Percentiles rank a stretch among this genome's conserved stretches.
Evolutionary conservation across 129 eudicot species (phyloP).

Genomic region (Scalesia atractyloides): DNA sequence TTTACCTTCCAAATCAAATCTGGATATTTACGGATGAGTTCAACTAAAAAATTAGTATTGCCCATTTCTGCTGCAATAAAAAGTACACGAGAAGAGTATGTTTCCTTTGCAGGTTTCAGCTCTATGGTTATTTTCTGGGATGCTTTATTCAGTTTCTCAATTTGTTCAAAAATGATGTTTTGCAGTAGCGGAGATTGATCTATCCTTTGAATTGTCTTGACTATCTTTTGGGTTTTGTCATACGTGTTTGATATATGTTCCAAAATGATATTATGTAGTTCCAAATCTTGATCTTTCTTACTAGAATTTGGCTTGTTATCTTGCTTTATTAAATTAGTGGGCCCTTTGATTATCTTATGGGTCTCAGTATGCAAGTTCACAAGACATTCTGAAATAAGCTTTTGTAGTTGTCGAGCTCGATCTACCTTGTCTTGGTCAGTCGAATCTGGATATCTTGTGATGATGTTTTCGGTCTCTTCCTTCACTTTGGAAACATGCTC

Average conservation of each 20-base stretch:
- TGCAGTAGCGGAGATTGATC: not conserved
- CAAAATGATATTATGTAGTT: not conserved
- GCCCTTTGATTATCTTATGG: not conserved
- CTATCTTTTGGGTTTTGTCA: slow-evolving; percentile 9
- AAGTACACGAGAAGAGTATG: slow-evolving; percentile 34
- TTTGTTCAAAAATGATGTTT: slow-evolving; percentile 4
- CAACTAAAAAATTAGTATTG: slow-evolving; percentile 35
- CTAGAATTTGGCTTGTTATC: slow-evolving; percentile 2
- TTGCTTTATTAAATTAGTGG: not conserved
- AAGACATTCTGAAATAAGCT: not conserved
- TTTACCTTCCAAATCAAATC: slow-evolving; percentile 56
- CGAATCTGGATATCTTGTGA: not conserved
- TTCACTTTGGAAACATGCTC: slow-evolving; percentile 1
- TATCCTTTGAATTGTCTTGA: not conserved
- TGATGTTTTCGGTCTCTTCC: slow-evolving; percentile 6
- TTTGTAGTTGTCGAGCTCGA: slow-evolving; percentile 15
- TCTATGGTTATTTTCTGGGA: not conserved
- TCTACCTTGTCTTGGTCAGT: not conserved
- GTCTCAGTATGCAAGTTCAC: slow-evolving; percentile 2
- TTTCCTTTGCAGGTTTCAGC: not conserved
- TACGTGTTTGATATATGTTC: not conserved
- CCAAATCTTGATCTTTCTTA: not conserved
- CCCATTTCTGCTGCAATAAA: slow-evolving; percentile 50
- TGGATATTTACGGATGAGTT: slow-evolving; percentile 43
- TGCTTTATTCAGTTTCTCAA: not conserved